These are phyloP conservation scores for Theobroma grandiflorum DNA, from an alignment of 441 rosid species.

Conservation along the genomic window DNA sequence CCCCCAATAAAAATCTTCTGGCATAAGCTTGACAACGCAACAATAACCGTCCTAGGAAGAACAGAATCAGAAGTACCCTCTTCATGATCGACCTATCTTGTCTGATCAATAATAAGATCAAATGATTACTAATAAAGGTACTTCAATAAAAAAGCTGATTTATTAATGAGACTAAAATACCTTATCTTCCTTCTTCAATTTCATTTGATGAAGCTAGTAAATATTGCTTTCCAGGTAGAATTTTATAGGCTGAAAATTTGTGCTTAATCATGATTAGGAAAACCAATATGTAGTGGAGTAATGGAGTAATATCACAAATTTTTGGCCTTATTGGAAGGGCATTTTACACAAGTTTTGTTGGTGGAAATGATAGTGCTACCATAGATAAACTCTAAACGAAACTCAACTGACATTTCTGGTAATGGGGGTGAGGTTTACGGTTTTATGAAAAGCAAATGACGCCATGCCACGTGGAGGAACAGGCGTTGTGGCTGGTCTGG, in stretches of 20 bases:
- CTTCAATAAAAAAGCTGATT: background rate
- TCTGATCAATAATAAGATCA: background rate
- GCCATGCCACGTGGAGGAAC: conserved; percentile 74
- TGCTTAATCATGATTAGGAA: conserved; percentile 36
- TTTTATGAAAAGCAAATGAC: conserved; percentile 36
- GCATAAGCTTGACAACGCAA: conserved; percentile 34
- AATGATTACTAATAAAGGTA: background rate
- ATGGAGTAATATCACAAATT: conserved; percentile 30
- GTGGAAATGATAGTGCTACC: conserved; percentile 19
- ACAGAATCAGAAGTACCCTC: conserved; percentile 22
- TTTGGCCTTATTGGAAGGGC: conserved; percentile 9
- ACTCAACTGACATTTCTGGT: background rate
- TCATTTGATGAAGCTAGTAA: conserved; percentile 23
- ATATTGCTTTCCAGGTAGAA: conserved; percentile 18
- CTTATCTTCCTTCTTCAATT: conserved; percentile 20
- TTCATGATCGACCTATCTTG: conserved; percentile 33
- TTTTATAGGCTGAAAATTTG: conserved; percentile 21
- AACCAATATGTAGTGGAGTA: conserved; percentile 10
- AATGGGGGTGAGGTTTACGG: background rate
- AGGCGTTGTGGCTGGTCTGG: conserved; percentile 83
- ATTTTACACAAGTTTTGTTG: background rate
- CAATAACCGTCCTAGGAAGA: conserved; percentile 28
- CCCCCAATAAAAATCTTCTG: conserved; percentile 24
- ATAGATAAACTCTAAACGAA: conserved; percentile 9
- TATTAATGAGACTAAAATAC: background rate